These are phyloP conservation scores for Termitomyces sp. DNA, from an alignment of 768 basidiomycete species.

Conservation along the genomic window DNA sequence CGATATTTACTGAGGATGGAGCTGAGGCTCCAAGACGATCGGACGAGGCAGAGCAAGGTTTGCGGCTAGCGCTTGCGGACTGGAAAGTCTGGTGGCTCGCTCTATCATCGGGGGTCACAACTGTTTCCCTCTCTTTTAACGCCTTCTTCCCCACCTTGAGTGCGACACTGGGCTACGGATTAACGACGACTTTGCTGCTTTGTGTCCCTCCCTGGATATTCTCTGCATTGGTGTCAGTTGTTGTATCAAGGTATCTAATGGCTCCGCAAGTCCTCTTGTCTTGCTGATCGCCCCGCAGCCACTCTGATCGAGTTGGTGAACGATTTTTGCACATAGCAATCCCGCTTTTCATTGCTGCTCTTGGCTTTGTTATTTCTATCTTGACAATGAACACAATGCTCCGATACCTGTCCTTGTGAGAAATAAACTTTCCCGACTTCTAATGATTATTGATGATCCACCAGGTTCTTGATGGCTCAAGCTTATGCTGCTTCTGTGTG, in stretches of 20 bases:
- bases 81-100: constrained; percentile 86
- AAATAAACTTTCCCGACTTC: background rate
- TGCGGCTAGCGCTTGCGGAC: constrained; percentile 63
- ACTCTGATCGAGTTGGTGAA: constrained; percentile 73
- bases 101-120: constrained; percentile 53
- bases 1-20: background rate
- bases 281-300: constrained; percentile 31
- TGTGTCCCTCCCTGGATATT: constrained; percentile 82
- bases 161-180: constrained; percentile 63
- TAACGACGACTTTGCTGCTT: constrained; percentile 64
- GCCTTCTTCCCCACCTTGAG: constrained; percentile 77
- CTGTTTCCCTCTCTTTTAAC: constrained; percentile 68
- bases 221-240: constrained; percentile 55
- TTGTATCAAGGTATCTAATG: constrained; percentile 32
- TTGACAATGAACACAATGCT: constrained; percentile 63
- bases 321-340: constrained; percentile 65
- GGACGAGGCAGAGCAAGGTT: constrained; percentile 34
- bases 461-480: constrained; percentile 73
- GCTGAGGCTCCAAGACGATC: background rate
- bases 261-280: constrained; percentile 18
- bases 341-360: constrained; percentile 56
- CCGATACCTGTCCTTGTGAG: constrained; percentile 68
- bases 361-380: constrained; percentile 72
- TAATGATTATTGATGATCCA: background rate
- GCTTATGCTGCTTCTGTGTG: constrained; percentile 67